Evolutionary conservation across 345 rosid species (phyloP).

Genomic region (rapeseed (Brassica napus)): DNA sequence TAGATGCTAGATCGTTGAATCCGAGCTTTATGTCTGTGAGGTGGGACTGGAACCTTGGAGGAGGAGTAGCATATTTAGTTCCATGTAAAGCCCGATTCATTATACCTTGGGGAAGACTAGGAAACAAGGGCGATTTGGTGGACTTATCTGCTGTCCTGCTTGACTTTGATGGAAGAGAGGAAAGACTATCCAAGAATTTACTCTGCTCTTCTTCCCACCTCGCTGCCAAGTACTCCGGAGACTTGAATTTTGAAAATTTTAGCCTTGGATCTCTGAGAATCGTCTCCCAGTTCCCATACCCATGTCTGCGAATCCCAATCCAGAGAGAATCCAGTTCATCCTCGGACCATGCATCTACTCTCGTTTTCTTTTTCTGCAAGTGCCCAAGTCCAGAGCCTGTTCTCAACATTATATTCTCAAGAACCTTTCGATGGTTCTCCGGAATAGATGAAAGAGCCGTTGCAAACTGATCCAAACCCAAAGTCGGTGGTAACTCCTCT

Average conservation of each 20-base stretch:
- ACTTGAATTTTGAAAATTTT: constrained; percentile 69
- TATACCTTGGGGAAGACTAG: constrained; percentile 87
- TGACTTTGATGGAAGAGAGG: constrained; percentile 51
- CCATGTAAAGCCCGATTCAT: constrained; percentile 87
- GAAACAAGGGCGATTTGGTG: constrained; percentile 59
- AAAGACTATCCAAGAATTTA: constrained; percentile 70
- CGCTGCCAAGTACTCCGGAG: constrained; percentile 71
- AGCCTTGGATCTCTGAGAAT: constrained; percentile 90
- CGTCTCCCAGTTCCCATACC: constrained; percentile 87
- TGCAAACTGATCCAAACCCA: constrained; percentile 83
- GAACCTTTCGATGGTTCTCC: constrained; percentile 93
- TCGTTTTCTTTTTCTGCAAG: constrained; percentile 68
- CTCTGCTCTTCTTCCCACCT: constrained; percentile 97
- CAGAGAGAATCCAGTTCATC: constrained; percentile 99
- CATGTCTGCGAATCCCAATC: constrained; percentile 97
- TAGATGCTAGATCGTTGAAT: constrained; percentile 54
- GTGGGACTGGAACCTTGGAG: constrained; percentile 66
- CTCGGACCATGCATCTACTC: constrained; percentile 88
- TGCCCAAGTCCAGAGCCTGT: constrained; percentile 69
- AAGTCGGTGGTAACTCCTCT: constrained; percentile 58
- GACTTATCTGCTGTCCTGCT: constrained; percentile 49
- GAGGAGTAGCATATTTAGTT: constrained; percentile 58
- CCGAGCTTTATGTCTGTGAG: constrained; percentile 97
- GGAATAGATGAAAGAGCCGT: constrained; percentile 65
- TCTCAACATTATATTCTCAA: constrained; percentile 91